Base-by-base conservation (phyloP, 106 monocot species). In the Acanthochlamys bracteata region DNA sequence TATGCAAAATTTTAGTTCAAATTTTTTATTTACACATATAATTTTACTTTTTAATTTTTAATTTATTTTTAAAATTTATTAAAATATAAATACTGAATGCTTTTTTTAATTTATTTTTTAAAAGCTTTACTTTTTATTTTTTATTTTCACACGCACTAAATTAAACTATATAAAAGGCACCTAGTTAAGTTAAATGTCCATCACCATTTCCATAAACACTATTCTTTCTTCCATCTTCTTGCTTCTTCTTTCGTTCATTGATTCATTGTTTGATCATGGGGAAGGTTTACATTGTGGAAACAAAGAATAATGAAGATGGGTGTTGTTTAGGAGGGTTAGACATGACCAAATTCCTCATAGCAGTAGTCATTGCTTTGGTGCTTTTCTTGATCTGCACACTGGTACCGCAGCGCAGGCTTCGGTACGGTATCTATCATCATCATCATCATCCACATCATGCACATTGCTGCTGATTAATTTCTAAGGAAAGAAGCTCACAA, bases 281-380 rank as follows among this genome's bases (percentile, higher is more conserved):
- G 56, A 51, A 51, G 9, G 17, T n/a, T 0, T 11, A 17, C 20
- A 23, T 20, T 20, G 56, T 21, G 0, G n/a, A n/a, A n/a, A n/a
- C n/a, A n/a, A n/a, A n/a, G n/a, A 23, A 56, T 56, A 24, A 55
- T 15, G 65, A 57, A 3, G 73, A 57, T 41, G 73, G 26, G 2
- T 54, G 33, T 33, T 33, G 1, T 3, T 6, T 33, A 6, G 33
- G 33, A 33, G 1, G 43, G 25, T 4, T 59, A 19, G 19, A 57
- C 15, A 19, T 73, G 16, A 21, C 11, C 25, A 62, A 57, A 13
- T 24, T 73, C 57, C 56, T 73, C 16, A 17, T 73, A 13, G 55
- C 57, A 7, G 19, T 24, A n/a, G 46, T 47, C 21, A 65, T 73
- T 4, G 73, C 73, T 20, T 53, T 73, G 26, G 33, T 73, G 23